phyloP scores from a whole-genome alignment of 2,329 filamentous ascomycete species.

The Aspergillus sp. region DNA sequence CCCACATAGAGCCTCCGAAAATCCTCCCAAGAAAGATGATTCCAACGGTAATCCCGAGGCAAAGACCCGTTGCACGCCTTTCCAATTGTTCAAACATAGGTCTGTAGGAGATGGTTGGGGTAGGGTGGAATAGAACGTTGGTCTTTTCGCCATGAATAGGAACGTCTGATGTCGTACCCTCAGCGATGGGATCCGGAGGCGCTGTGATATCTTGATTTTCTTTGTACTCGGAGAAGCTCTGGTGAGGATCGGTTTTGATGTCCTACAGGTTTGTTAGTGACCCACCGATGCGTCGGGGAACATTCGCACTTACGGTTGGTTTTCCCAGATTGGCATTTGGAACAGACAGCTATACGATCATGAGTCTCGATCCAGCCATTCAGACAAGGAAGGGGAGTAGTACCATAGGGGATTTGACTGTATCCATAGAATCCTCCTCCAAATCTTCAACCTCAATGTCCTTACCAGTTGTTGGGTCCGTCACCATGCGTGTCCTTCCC shows the following conservation, averaged over 20 bases:
- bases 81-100: constrained; percentile 79
- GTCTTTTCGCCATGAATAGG: constrained; percentile 96
- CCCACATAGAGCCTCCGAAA: constrained; percentile 73
- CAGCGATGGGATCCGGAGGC: constrained; percentile 78
- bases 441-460: constrained; percentile 83
- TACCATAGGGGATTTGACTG: constrained; percentile 68
- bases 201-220: constrained; percentile 83
- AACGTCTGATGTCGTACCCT: constrained; percentile 83
- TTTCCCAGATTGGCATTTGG: constrained; percentile 86
- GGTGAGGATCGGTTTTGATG: constrained; percentile 64
- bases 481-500: constrained; percentile 58
- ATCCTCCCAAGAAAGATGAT: constrained; percentile 74
- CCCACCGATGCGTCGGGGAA: not conserved
- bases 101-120: constrained; percentile 82
- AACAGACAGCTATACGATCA: constrained; percentile 60
- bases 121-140: constrained; percentile 92
- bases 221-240: constrained; percentile 76
- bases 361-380: not conserved
- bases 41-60: constrained; percentile 63
- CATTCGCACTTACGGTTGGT: constrained; percentile 48
- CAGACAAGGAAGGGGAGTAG: constrained; percentile 7
- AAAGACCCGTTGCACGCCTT: constrained; percentile 66
- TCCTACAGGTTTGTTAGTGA: constrained; percentile 37
- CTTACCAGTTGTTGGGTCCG: constrained; percentile 82
- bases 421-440: constrained; percentile 63